These are phyloP conservation scores for Geosmithia morbida DNA, from an alignment of 2,329 filamentous ascomycete species.

Conservation along the genomic window DNA sequence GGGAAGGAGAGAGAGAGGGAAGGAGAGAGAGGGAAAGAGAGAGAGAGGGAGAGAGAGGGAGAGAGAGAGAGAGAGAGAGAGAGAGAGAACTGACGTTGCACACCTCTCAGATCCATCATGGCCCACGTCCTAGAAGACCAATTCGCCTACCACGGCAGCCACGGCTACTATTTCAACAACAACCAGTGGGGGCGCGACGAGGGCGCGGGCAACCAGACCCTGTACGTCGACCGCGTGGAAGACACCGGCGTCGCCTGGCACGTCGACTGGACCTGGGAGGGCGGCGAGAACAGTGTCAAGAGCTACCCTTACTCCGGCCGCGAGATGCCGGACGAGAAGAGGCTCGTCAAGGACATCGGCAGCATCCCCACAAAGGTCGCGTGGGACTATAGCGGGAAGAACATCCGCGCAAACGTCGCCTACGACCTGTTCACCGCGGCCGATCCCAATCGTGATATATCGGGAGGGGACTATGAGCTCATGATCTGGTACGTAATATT, in stretches of 20 bases:
- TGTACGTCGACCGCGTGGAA: conserved; percentile 15
- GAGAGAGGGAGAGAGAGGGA: no score
- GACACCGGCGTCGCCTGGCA: conserved; percentile 20
- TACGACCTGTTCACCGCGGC: conserved; percentile 44
- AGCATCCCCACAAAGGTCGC: conserved; percentile 17
- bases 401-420: conserved; percentile 35
- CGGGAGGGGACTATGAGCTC: conserved; percentile 38
- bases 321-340: conserved; percentile 6
- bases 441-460: conserved; percentile 19
- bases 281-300: conserved; percentile 22
- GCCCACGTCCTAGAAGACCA: conserved; percentile 10
- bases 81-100: no score
- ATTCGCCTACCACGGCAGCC: conserved; percentile 8
- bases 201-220: conserved; percentile 22
- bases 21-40: no score
- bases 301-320: conserved; percentile 17
- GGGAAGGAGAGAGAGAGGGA: no score
- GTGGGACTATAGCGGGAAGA: conserved; percentile 15
- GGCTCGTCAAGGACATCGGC: conserved; percentile 14
- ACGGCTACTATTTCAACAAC: conserved; percentile 18
- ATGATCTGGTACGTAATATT: conserved; percentile 44
- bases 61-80: no score
- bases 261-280: conserved; percentile 24
- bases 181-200: conserved; percentile 22
- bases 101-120: no score